Conservation (phyloP, 2,329 filamentous ascomycete species). For the Pseudocercospora pini-densiflorae region DNA sequence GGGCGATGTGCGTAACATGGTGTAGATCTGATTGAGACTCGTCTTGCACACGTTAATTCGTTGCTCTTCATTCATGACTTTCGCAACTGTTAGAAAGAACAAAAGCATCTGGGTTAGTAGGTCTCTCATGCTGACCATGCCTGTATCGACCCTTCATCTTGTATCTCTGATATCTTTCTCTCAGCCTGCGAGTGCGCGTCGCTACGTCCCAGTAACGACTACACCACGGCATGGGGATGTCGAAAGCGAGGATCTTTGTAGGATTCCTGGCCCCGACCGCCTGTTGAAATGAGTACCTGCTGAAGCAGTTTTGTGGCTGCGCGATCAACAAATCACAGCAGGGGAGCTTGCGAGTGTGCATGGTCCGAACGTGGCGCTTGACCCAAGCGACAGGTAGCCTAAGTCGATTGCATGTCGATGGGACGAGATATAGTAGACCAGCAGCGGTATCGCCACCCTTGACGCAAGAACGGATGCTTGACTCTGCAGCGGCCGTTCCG, state of each 20-base stretch:
- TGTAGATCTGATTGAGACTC: slow-evolving; percentile 40
- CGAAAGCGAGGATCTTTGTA: slow-evolving; percentile 5
- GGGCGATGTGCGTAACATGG: slow-evolving; percentile 40
- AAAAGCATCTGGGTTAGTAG: slow-evolving; percentile 17
- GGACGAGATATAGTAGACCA: background rate
- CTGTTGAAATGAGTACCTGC: slow-evolving; percentile 3
- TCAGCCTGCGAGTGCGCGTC: slow-evolving; percentile 3
- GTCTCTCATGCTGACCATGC: slow-evolving; percentile 22
- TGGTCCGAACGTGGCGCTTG: slow-evolving; percentile 11
- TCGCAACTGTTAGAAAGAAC: slow-evolving; percentile 23
- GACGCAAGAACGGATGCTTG: slow-evolving; percentile 8
- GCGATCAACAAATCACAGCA: slow-evolving; percentile 6
- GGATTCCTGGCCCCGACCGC: slow-evolving; percentile 1
- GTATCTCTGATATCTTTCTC: slow-evolving; percentile 2
- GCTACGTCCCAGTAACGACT: slow-evolving; percentile 11
- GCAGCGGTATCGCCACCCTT: slow-evolving; percentile 9
- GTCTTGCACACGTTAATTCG: slow-evolving; percentile 37
- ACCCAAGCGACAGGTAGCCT: slow-evolving; percentile 4
- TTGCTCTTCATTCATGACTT: slow-evolving; percentile 36
- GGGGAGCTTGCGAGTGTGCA: background rate
- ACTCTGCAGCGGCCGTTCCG: slow-evolving; percentile 6
- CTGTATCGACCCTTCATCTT: slow-evolving; percentile 15
- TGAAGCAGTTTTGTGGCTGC: slow-evolving; percentile 10
- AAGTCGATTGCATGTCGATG: slow-evolving; percentile 10
- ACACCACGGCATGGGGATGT: slow-evolving; percentile 4